Evolutionary conservation across 2,329 filamentous ascomycete species (phyloP).

Genomic region (Colletotrichum gloeosporioides): DNA sequence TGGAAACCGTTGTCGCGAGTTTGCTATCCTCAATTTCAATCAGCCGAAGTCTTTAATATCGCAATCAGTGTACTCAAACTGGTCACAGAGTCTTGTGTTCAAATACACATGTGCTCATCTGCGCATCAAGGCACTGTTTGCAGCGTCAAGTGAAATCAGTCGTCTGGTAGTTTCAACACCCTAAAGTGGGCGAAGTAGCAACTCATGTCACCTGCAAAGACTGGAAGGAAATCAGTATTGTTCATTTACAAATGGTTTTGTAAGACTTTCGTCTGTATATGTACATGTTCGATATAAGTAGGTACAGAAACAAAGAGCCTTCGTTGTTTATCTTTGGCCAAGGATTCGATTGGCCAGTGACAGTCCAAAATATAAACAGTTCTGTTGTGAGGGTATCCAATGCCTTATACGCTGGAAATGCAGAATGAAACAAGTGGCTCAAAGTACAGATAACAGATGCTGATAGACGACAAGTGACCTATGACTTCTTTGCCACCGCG

Average conservation of each 20-base stretch:
- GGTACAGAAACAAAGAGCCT: neutral
- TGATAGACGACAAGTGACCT: neutral
- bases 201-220: rapidly evolving
- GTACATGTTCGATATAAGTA: neutral
- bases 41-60: rapidly evolving
- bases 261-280: neutral
- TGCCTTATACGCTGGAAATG: neutral
- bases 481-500: neutral
- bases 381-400: neutral
- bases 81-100: neutral
- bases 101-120: neutral
- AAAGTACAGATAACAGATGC: neutral
- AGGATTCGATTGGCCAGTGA: neutral
- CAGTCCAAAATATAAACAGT: neutral
- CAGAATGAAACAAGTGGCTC: neutral
- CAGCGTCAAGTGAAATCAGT: neutral
- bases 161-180: neutral
- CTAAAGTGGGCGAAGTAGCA: neutral
- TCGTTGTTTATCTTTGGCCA: neutral
- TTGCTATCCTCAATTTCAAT: neutral
- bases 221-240: rapidly evolving
- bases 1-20: neutral
- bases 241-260: rapidly evolving
- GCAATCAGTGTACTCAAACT: neutral
- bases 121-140: neutral